Conservation (phyloP, 2,329 filamentous ascomycete species). For the Cladosporium colombiae region DNA sequence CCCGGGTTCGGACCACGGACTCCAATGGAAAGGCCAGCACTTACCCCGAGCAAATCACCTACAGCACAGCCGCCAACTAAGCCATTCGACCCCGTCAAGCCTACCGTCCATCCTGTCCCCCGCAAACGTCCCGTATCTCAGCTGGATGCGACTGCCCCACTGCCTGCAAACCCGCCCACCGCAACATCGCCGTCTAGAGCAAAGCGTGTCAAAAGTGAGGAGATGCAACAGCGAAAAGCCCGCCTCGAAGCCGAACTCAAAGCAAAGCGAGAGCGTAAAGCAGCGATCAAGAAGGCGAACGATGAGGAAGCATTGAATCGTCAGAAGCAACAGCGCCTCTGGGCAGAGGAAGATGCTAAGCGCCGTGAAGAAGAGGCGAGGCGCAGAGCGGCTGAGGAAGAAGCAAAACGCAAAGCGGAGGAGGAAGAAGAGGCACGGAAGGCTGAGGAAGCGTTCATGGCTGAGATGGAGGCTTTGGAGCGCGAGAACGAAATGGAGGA, state of each 20-base stretch:
- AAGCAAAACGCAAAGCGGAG: slow-evolving; percentile 20
- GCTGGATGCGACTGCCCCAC: neutral
- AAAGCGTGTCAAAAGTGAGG: slow-evolving; percentile 5
- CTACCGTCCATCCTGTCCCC: neutral
- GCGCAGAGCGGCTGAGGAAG: slow-evolving; percentile 1
- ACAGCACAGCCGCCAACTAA: neutral
- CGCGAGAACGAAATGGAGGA: slow-evolving; percentile 26
- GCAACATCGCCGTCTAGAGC: neutral
- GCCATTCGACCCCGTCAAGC: neutral
- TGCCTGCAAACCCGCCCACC: neutral
- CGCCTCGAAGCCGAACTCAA: slow-evolving; percentile 8
- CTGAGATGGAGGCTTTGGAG: slow-evolving; percentile 8
- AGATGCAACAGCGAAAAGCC: slow-evolving; percentile 14
- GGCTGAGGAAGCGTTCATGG: neutral
- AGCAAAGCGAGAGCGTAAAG: slow-evolving; percentile 22
- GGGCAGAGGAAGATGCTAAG: slow-evolving; percentile 13
- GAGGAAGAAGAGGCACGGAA: slow-evolving; percentile 26
- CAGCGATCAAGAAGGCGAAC: slow-evolving; percentile 18
- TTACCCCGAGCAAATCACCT: neutral
- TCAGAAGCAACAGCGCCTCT: slow-evolving; percentile 3
- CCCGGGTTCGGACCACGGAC: neutral
- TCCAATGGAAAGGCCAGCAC: neutral
- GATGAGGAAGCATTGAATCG: slow-evolving; percentile 18
- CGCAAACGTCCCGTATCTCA: neutral
- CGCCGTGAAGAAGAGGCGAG: slow-evolving; percentile 4